These are phyloP conservation scores for Verticillium nubilum DNA, from an alignment of 2,329 filamentous ascomycete species.

Conservation along the genomic window DNA sequence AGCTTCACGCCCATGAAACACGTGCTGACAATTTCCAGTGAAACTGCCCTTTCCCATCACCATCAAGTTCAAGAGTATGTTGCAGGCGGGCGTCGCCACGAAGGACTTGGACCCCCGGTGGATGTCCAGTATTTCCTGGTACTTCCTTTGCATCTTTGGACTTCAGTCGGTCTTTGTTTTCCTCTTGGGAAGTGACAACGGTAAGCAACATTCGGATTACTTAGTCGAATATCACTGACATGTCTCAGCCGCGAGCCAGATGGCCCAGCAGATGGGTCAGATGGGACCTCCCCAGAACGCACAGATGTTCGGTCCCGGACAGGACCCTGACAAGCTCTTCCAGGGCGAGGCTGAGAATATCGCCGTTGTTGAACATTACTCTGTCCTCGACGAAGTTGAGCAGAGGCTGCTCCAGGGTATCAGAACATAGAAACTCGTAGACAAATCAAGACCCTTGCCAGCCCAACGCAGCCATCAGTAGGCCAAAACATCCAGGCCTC, in stretches of 20 bases:
- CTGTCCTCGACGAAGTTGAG: constrained; percentile 83
- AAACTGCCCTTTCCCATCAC: constrained; percentile 97
- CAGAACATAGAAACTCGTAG: constrained; percentile 11
- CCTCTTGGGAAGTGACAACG: constrained; percentile 90
- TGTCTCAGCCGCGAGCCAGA: constrained; percentile 76
- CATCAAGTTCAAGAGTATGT: constrained; percentile 99
- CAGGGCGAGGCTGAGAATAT: constrained; percentile 89
- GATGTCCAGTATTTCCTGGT: constrained; percentile 99
- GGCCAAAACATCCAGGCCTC: neutral
- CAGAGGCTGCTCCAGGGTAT: constrained; percentile 65
- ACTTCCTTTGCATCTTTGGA: constrained; percentile 95
- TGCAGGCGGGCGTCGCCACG: constrained; percentile 94
- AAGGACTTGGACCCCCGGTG: constrained; percentile 94
- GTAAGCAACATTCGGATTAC: too few relatives aligned
- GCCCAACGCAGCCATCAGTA: neutral
- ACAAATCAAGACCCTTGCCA: neutral
- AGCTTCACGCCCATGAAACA: neutral
- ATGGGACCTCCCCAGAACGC: constrained; percentile 59
- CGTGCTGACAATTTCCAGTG: constrained; percentile 46
- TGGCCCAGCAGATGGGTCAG: constrained; percentile 84
- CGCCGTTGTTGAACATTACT: constrained; percentile 90
- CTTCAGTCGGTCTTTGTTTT: constrained; percentile 97
- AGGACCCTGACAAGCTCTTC: constrained; percentile 95
- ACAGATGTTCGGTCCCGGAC: constrained; percentile 84
- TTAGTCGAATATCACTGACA: constrained; percentile 19